Evolutionary conservation across 1,284 basidiomycete species (phyloP).

Genomic region (Wolfiporia cocos): DNA sequence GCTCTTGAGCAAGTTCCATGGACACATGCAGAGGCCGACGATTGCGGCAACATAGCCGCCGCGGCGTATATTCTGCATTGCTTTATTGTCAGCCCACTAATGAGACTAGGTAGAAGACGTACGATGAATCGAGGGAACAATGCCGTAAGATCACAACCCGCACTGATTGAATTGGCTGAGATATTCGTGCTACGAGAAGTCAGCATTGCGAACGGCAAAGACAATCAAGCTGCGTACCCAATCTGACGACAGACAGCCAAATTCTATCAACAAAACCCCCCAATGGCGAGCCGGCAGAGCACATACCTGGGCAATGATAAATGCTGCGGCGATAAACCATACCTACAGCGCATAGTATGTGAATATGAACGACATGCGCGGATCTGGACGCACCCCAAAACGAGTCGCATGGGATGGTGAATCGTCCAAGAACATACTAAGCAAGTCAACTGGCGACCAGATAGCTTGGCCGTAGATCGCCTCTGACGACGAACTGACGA

Average conservation of each 20-base stretch:
- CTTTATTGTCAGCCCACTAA: constrained; percentile 2
- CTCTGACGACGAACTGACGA: constrained; percentile 76
- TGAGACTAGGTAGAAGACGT: constrained; percentile 15
- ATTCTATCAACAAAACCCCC: no score
- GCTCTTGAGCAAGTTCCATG: constrained; percentile 77
- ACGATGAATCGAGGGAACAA: constrained; percentile 76
- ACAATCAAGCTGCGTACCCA: constrained; percentile 40
- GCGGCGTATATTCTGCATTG: constrained; percentile 67
- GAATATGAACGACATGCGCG: no score
- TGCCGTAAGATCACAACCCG: constrained; percentile 82
- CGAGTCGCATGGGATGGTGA: constrained; percentile 58
- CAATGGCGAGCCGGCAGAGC: background rate
- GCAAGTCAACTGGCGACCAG: constrained; percentile 77
- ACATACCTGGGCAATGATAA: constrained; percentile 66
- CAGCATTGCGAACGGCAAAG: constrained; percentile 60
- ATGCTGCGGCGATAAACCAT: constrained; percentile 73
- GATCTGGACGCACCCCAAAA: constrained; percentile 43
- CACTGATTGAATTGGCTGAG: constrained; percentile 81
- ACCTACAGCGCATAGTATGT: constrained; percentile 28
- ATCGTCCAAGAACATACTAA: constrained; percentile 63
- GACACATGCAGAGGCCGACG: constrained; percentile 70
- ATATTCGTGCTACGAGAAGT: constrained; percentile 57
- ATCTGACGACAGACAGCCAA: no score
- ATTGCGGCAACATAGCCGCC: constrained; percentile 77
- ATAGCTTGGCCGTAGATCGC: constrained; percentile 74